phyloP scores from a whole-genome alignment of 202 grass and related monocot species.

The Carex arenaria region DNA sequence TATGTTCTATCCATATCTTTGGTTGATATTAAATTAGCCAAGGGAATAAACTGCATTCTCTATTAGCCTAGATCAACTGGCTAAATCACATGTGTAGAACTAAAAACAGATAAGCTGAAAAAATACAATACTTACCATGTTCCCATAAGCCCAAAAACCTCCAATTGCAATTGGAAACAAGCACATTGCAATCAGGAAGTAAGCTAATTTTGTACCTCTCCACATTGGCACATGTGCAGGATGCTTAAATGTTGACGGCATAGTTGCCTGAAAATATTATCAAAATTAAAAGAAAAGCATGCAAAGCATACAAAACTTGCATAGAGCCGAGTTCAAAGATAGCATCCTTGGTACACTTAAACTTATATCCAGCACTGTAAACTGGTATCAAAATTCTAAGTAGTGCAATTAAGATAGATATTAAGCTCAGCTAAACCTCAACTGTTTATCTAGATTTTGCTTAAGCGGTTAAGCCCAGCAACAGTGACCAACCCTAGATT shows the following conservation, averaged over 20 bases:
- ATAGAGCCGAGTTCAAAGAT: not conserved
- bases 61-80: not conserved
- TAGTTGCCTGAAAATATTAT: conserved; percentile 63
- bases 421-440: not conserved
- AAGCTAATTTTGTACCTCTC: conserved; percentile 82
- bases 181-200: conserved; percentile 81
- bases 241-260: conserved; percentile 96
- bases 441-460: not conserved
- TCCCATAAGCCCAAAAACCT: conserved; percentile 91
- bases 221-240: conserved; percentile 96
- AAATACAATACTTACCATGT: conserved; percentile 60
- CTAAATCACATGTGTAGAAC: not conserved
- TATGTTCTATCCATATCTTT: not conserved
- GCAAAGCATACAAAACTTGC: not conserved
- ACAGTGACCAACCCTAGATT: not conserved
- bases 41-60: not conserved
- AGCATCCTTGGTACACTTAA: not conserved
- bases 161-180: conserved; percentile 86
- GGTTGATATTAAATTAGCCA: not conserved
- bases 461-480: not conserved
- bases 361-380: not conserved
- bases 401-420: not conserved
- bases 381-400: not conserved
- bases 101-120: not conserved
- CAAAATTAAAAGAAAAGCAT: not conserved